A percentile compares a stretch with the other conserved stretches of the same genome.
phyloP scores from a whole-genome alignment of 1,284 basidiomycete species.

The Trametes hirsuta region DNA sequence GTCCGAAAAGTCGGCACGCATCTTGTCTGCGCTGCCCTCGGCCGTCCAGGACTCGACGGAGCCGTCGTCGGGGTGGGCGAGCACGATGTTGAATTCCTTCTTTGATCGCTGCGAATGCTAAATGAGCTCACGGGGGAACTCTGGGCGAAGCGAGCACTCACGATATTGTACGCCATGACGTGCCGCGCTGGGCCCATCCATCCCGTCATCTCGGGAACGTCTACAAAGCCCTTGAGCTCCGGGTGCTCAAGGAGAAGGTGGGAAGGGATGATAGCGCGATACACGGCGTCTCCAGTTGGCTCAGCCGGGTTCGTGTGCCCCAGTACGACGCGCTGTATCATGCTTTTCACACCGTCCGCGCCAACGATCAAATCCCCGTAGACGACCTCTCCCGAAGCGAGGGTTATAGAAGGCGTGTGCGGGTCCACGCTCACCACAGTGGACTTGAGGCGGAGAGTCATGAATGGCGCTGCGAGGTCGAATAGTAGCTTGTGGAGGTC shows the following conservation, averaged over 20 bases:
- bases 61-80: constrained; percentile 47
- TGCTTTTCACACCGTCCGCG: constrained; percentile 54
- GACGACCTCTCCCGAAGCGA: constrained; percentile 42
- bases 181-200: constrained; percentile 48
- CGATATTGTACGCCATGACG: constrained; percentile 48
- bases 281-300: constrained; percentile 57
- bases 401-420: constrained; percentile 38
- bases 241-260: constrained; percentile 50
- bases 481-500: constrained; percentile 57
- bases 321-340: constrained; percentile 50
- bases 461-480: constrained; percentile 47
- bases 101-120: constrained; percentile 36
- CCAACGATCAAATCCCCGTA: constrained; percentile 46
- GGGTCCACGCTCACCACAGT: constrained; percentile 48
- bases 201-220: constrained; percentile 44
- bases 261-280: constrained; percentile 53
- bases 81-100: constrained; percentile 46
- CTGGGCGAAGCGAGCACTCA: constrained; percentile 24
- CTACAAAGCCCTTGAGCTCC: constrained; percentile 46
- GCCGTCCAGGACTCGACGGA: constrained; percentile 51
- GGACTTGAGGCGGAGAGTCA: constrained; percentile 51
- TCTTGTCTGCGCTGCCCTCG: constrained; percentile 47
- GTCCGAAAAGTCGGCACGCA: constrained; percentile 47
- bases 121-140: neutral
- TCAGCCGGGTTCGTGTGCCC: constrained; percentile 35